Evolutionary conservation across 2,329 filamentous ascomycete species (phyloP).

Genomic region (Sporothrix sp.): DNA sequence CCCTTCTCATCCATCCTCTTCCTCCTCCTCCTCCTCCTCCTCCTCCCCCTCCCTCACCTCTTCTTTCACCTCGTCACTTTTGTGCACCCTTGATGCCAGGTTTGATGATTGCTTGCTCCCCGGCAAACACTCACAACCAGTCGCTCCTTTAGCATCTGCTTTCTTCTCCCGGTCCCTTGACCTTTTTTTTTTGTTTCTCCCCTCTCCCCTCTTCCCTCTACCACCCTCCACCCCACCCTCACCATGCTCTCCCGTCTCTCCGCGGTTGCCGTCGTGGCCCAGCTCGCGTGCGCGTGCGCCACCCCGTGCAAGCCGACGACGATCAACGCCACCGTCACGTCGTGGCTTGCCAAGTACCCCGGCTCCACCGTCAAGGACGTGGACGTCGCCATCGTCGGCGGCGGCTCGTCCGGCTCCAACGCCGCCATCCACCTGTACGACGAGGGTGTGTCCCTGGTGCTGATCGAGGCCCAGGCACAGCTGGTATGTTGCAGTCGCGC

Average conservation of each 20-base stretch:
- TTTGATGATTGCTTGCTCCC: constrained; percentile 3
- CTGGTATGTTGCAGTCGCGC: constrained; percentile 21
- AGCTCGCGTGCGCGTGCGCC: not conserved
- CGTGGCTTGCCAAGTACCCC: constrained; percentile 2
- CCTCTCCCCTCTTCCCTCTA: not conserved
- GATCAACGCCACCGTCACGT: not conserved
- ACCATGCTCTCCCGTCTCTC: not conserved
- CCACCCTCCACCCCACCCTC: not conserved
- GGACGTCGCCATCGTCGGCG: constrained; percentile 29
- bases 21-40: not conserved
- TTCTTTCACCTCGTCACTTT: not conserved
- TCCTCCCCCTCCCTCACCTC: not conserved
- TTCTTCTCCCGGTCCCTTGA: not conserved
- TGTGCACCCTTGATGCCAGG: constrained; percentile 1
- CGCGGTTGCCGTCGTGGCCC: not conserved
- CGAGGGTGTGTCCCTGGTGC: constrained; percentile 24
- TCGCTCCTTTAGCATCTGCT: constrained; percentile 5
- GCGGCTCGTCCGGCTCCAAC: constrained; percentile 29
- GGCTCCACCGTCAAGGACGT: not conserved
- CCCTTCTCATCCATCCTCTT: not conserved
- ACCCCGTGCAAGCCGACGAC: not conserved
- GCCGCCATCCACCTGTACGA: constrained; percentile 30
- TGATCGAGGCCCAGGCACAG: constrained; percentile 27
- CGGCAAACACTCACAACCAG: constrained; percentile 3
- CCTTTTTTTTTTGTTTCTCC: not conserved